A percentile compares a stretch with the other conserved stretches of the same genome.
phyloP scores from a whole-genome alignment of 2,329 filamentous ascomycete species.

The Phaeosphaeria sp. region DNA sequence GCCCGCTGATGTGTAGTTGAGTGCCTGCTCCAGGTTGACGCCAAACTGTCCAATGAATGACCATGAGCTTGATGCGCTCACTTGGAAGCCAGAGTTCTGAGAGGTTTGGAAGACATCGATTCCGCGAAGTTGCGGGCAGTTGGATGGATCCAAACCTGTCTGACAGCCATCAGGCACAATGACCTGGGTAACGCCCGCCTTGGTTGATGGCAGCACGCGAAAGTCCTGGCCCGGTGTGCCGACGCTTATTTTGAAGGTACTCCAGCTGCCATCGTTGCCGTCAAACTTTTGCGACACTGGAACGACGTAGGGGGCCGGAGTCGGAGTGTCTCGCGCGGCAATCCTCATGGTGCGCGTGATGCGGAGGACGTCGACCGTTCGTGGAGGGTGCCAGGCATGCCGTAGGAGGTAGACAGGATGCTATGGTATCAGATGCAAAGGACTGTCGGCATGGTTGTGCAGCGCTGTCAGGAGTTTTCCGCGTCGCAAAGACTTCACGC shows the following conservation, averaged over 20 bases:
- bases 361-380: neutral
- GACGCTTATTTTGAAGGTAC: conserved; percentile 50
- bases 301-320: conserved; percentile 38
- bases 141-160: conserved; percentile 29
- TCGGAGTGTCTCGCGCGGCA: conserved; percentile 22
- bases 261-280: conserved; percentile 52
- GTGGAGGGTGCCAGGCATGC: neutral
- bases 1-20: conserved; percentile 36
- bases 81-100: conserved; percentile 41
- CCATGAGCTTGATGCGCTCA: conserved; percentile 39
- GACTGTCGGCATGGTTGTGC: neutral
- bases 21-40: conserved; percentile 35
- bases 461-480: neutral
- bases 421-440: neutral
- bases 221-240: conserved; percentile 50
- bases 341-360: conserved; percentile 25
- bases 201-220: conserved; percentile 45
- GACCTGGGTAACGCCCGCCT: conserved; percentile 39
- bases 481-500: neutral
- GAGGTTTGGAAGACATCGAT: conserved; percentile 37
- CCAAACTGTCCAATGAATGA: conserved; percentile 42
- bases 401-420: neutral
- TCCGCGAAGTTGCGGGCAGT: conserved; percentile 41
- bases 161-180: conserved; percentile 46
- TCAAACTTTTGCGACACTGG: conserved; percentile 45